Conservation (phyloP, 257 asterid species). For the Parsonsia alboflavescens region DNA sequence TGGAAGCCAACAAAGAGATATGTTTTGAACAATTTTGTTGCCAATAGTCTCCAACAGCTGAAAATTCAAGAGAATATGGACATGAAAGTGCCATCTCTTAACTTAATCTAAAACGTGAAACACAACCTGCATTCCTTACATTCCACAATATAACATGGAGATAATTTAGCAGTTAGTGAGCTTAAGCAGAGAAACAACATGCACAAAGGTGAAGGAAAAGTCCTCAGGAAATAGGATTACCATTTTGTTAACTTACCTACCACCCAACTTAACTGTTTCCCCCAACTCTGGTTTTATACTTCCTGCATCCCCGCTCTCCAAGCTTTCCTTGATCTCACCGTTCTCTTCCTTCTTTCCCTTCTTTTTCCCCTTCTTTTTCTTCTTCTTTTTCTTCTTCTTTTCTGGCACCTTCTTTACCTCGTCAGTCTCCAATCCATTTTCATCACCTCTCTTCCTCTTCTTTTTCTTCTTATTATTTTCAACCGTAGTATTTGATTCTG, state of each 20-base stretch:
- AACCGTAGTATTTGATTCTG: conserved; percentile 16
- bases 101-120: background rate
- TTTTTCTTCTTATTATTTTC: conserved; percentile 32
- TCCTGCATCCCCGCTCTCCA: conserved; percentile 20
- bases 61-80: background rate
- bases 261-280: conserved; percentile 20
- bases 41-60: background rate
- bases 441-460: conserved; percentile 40
- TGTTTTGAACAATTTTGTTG: background rate
- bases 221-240: background rate
- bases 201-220: background rate
- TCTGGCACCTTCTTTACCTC: conserved; percentile 25
- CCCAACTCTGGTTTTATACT: conserved; percentile 23
- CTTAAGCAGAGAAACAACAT: background rate
- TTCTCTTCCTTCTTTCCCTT: background rate
- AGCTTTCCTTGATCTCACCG: conserved; percentile 8
- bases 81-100: background rate
- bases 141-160: no score
- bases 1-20: background rate
- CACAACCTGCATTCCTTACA: background rate
- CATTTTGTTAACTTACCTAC: conserved; percentile 29
- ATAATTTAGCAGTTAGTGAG: background rate
- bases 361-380: conserved; percentile 23
- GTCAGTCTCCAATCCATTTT: conserved; percentile 23
- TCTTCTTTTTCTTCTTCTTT: conserved; percentile 38